Evolutionary conservation across 257 asterid genomes (phyloP), one percentile per base, ranked within the genome.

Genomic region (Gentiana straminea): DNA sequence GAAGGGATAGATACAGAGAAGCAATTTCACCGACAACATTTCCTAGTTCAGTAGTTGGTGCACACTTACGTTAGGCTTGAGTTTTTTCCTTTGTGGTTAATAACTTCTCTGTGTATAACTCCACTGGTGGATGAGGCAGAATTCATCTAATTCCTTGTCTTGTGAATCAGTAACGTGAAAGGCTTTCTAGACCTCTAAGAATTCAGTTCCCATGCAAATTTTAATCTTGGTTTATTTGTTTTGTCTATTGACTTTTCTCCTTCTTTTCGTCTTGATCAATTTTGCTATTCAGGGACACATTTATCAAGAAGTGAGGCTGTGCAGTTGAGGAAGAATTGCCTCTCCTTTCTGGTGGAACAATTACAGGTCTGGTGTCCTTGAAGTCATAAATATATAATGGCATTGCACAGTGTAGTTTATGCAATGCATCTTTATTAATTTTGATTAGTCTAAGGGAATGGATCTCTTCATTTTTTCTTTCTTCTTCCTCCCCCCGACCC

Each of bases 231-330:
- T 6, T 32, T 43, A 8, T 2, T 48, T 13, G 8, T 38, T 34
- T 35, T 3, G 35, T 5, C 24, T 24, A 13, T 9, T 5, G 13
- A 51, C 45, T 59, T 7, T 55, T 34, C 37, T 13, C 37, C 24
- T 8, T 35, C 11, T 8, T 10, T 10, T 51, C 52, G 5, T 13
- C 12, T 54, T 8, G 2, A 55, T 62, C 61, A 57, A 32, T 44
- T 68, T 38, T 66, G 52, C 60, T 64, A 55, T 63, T 44, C 64
- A 89, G 98, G 98, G 71, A 78, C 94, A 65, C 73, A 64, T 77
- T 77, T 87, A 58, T 80, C 98, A 64, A 81, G 76, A 81, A 71
- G 15, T 67, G 98, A 83, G 57, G 95, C 97, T 35, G 80, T 82
- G 49, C 76, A 77, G 64, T 66, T 87, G 77, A 80, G 84, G 73